A percentile compares a stretch with the other conserved stretches of the same genome.
Evolutionary conservation across 2,329 filamentous ascomycete species (phyloP).

Genomic region (Neophaeococcomyces mojaviensis): DNA sequence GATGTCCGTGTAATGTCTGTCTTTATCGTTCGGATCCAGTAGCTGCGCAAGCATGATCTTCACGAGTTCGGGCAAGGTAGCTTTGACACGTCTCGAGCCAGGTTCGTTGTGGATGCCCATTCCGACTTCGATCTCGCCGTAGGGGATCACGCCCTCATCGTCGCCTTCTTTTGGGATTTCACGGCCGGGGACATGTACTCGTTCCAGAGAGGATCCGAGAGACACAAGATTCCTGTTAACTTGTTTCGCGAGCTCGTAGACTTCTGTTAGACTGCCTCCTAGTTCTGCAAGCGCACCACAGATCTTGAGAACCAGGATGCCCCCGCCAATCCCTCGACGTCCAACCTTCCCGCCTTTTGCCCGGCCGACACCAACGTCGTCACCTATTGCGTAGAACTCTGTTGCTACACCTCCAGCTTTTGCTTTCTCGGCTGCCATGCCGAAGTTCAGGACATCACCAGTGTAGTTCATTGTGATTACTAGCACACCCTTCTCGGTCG

Average conservation of each 20-base stretch:
- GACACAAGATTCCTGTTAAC: slow-evolving; percentile 71
- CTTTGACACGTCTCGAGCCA: slow-evolving; percentile 45
- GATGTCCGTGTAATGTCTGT: slow-evolving; percentile 55
- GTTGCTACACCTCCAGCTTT: slow-evolving; percentile 67
- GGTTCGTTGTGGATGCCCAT: slow-evolving; percentile 63
- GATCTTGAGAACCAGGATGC: slow-evolving; percentile 86
- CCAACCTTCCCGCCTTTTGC: slow-evolving; percentile 83
- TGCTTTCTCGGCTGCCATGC: slow-evolving; percentile 87
- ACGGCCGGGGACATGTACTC: slow-evolving; percentile 88
- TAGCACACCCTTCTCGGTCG: slow-evolving; percentile 64
- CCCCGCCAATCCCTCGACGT: slow-evolving; percentile 81
- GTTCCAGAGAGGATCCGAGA: slow-evolving; percentile 76
- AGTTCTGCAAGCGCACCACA: slow-evolving; percentile 71
- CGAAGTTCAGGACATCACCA: slow-evolving; percentile 83
- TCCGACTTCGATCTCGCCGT: slow-evolving; percentile 56
- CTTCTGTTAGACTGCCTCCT: slow-evolving; percentile 61
- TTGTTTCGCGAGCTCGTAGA: slow-evolving; percentile 63
- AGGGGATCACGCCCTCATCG: slow-evolving; percentile 44
- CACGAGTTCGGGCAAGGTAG: slow-evolving; percentile 44
- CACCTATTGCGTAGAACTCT: slow-evolving; percentile 85
- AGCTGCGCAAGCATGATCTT: slow-evolving; percentile 59
- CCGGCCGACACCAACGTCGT: slow-evolving; percentile 84
- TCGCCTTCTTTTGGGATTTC: slow-evolving; percentile 42
- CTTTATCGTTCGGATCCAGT: slow-evolving; percentile 54
- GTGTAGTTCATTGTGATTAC: slow-evolving; percentile 94